Conservation (phyloP, 2,329 filamentous ascomycete species). For the Cladophialophora psammophila region DNA sequence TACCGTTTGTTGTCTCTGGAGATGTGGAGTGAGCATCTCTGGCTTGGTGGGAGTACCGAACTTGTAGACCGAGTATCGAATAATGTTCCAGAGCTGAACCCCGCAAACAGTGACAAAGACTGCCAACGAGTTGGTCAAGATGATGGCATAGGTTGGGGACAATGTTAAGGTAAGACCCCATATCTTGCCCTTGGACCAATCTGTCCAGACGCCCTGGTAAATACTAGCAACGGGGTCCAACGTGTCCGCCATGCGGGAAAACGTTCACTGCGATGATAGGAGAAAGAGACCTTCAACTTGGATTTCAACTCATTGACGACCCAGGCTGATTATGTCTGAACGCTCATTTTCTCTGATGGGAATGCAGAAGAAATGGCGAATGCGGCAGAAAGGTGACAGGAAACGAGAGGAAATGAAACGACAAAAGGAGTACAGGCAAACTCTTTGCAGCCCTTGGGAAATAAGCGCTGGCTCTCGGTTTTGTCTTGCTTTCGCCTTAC, state of each 20-base stretch:
- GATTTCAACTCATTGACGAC: not conserved
- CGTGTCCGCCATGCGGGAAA: constrained; percentile 19
- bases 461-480: not conserved
- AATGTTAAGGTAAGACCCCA: constrained; percentile 37
- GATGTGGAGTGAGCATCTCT: constrained; percentile 1
- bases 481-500: not conserved
- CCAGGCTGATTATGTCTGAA: not conserved
- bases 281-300: not conserved
- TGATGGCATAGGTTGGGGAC: constrained; percentile 24
- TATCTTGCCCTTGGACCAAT: constrained; percentile 32
- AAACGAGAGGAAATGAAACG: not conserved
- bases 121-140: constrained; percentile 35
- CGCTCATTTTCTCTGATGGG: not conserved
- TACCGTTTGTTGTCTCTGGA: constrained; percentile 30
- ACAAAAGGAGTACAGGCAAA: not conserved
- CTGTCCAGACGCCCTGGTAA: constrained; percentile 34
- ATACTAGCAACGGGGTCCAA: constrained; percentile 16
- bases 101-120: constrained; percentile 33
- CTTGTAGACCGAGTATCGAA: constrained; percentile 32
- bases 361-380: not conserved
- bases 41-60: constrained; percentile 2
- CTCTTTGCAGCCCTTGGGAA: not conserved
- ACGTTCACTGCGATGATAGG: not conserved
- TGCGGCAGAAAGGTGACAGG: not conserved
- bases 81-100: constrained; percentile 34